Evolutionary conservation across 495 filamentous ascomycete species (phyloP).

Genomic region (Aspergillus leporis): DNA sequence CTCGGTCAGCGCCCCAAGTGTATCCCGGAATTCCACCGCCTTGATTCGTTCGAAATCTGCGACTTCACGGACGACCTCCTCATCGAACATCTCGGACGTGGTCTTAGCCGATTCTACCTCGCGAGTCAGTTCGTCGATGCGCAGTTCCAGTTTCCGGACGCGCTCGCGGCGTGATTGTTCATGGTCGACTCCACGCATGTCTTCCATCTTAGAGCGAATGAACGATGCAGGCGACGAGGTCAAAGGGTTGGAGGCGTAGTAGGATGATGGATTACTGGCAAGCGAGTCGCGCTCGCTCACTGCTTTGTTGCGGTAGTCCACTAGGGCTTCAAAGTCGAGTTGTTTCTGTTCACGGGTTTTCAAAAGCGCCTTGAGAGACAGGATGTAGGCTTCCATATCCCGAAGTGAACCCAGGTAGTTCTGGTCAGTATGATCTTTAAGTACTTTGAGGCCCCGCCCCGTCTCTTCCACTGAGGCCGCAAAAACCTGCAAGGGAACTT

Average conservation of each 20-base stretch:
- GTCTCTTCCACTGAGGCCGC: conserved; percentile 84
- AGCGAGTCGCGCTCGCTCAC: conserved; percentile 86
- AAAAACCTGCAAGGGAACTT: conserved; percentile 76
- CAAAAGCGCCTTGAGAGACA: conserved; percentile 79
- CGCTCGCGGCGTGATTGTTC: conserved; percentile 86
- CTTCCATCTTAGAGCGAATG: conserved; percentile 91
- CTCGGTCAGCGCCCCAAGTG: conserved; percentile 78
- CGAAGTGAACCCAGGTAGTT: conserved; percentile 88
- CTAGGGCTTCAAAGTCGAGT: conserved; percentile 93
- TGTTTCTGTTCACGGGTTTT: conserved; percentile 97
- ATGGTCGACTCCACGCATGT: conserved; percentile 95
- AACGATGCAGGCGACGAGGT: conserved; percentile 77
- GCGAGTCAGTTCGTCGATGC: conserved; percentile 83
- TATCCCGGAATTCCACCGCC: conserved; percentile 84
- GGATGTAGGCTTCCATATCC: conserved; percentile 92
- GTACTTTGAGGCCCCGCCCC: conserved; percentile 64
- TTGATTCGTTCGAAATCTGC: conserved; percentile 96
- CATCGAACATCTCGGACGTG: conserved; percentile 84
- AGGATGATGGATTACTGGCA: conserved; percentile 59
- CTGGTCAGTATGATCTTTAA: conserved; percentile 93
- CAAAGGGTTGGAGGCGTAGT: conserved; percentile 58
- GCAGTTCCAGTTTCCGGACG: conserved; percentile 83
- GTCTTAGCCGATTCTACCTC: conserved; percentile 86
- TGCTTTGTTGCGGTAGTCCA: conserved; percentile 90
- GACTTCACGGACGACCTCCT: conserved; percentile 90